A percentile compares a stretch with the other conserved stretches of the same genome.
Conservation (phyloP, 2,329 filamentous ascomycete species). For the Penicillium hordei region DNA sequence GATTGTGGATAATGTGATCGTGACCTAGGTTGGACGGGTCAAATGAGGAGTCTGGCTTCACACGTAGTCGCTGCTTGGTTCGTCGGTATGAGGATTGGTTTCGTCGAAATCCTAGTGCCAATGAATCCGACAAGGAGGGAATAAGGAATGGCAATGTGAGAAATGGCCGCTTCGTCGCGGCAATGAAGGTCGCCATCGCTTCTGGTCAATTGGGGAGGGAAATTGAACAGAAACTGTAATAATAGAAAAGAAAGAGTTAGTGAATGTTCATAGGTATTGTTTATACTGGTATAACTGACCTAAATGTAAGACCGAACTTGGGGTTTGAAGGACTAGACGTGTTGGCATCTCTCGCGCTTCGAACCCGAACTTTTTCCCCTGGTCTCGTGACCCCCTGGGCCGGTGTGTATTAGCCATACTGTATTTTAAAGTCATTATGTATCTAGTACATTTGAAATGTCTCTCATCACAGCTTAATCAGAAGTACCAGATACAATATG, state of each 20-base stretch:
- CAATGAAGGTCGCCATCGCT: conserved; percentile 33
- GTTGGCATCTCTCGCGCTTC: conserved; percentile 8
- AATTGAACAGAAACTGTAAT: neutral
- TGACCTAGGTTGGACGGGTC: conserved; percentile 39
- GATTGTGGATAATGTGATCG: conserved; percentile 65
- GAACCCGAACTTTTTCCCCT: conserved; percentile 24
- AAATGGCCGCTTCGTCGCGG: conserved; percentile 36
- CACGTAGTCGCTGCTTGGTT: conserved; percentile 51
- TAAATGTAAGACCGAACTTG: neutral
- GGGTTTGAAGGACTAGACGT: conserved; percentile 2
- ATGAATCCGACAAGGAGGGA: conserved; percentile 38
- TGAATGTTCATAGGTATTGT: neutral
- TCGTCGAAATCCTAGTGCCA: conserved; percentile 37
- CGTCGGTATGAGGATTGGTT: conserved; percentile 53
- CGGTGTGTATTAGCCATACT: conserved; percentile 8
- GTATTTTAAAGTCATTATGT: neutral
- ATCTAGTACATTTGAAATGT: neutral
- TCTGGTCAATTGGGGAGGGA: conserved; percentile 5
- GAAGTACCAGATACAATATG: neutral
- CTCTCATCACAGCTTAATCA: neutral
- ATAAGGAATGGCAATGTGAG: conserved; percentile 41
- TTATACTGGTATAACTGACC: neutral
- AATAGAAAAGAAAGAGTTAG: neutral
- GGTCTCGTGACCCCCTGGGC: conserved; percentile 23
- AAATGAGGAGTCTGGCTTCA: conserved; percentile 56